Base-by-base conservation (phyloP, 805 yeast genomes). In the Torulaspora gathmanii region DNA sequence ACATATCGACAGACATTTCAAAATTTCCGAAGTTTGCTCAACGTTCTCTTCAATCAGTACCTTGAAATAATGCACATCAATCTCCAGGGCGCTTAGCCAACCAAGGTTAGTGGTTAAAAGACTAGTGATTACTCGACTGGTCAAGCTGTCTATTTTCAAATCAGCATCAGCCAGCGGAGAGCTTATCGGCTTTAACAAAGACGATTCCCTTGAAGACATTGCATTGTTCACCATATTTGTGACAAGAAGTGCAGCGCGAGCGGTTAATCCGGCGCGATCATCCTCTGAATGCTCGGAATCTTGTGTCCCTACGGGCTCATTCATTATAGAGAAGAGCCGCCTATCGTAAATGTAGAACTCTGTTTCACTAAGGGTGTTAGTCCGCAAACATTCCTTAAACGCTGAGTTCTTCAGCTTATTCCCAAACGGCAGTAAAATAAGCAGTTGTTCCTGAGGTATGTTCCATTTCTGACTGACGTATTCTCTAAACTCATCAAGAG, bases 311-410 rank as follows among this genome's bases (percentile, higher is more conserved):
- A 26, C 47, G 38, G 59, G 66, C 33, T 52, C 48, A 17, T 57
- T 54, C 1, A 60, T 63, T 10, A 55, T 50, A 3, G 73, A 65
- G 51, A 83, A 83, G 37, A 78, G 63, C 37, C 79, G 71, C 58
- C 82, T 77, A 60, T 84, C 88, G 62, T 73, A 83, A 1, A 78
- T 79, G 59, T 74, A 83, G 3, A 83, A 68, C 47, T 80, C 84
- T 42, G 67, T 69, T 25, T 74, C 60, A 71, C 69, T 71, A 70
- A 44, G 36, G 2, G 29, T 22, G 10, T 37, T 33, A 13, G 35
- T 44, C 37, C 51, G 45, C 23, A 47, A 33, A 30, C 49, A 46
- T 20, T 51, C 49, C 72, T 56, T 70, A 71, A 58, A 69, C 75
- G 59, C 20, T 53, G 51, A 43, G 16, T 47, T 57, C 46, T 76